Evolutionary conservation across 2,329 filamentous ascomycete genomes (phyloP), one percentile per base, ranked within the genome.

Genomic region (Coniochaeta sp.): DNA sequence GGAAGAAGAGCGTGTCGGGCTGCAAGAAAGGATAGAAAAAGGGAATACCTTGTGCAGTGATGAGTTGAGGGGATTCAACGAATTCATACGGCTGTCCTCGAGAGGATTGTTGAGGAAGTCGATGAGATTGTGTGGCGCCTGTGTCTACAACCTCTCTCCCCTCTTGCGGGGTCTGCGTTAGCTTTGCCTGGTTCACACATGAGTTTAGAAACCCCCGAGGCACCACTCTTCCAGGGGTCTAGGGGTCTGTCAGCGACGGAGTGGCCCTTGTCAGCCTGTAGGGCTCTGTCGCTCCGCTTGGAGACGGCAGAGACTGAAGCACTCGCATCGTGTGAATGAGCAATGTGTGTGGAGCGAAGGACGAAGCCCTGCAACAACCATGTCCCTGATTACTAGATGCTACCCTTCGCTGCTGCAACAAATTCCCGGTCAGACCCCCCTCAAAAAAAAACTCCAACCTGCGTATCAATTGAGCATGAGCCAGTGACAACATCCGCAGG

Each of bases 81-180:
- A 72, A 76, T 76, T 78, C 76, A 79, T 79, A 69, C 71, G 75
- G 70, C 67, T 69, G 68, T 69, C 69, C 70, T 74, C 73, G 70
- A 72, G 71, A 61, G 62, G 61, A 28, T 36, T 67, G 69, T 70
- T 67, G 60, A 72, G 62, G 63, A 64, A 64, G 62, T 69, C 63
- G 62, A 63, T 59, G 62, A 68, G 62, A 62, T 67, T 65, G 64
- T 69, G 65, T 65, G 60, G 66, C 58, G 66, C 62, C 68, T 71
- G 61, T 63, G 59, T 52, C 50, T 60, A 16, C n/a, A n/a, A n/a
- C 14, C 36, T 60, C 54, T 59, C 22, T 33, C 62, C 61, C 62
- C 61, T 57, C 61, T 58, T 36, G 56, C 55, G 58, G 59, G 60
- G 50, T 31, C 58, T 54, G 60, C 33, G 67, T 68, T 59, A 67